Base-by-base conservation (phyloP, 805 yeast genomes). In the Candida vaughaniae region DNA sequence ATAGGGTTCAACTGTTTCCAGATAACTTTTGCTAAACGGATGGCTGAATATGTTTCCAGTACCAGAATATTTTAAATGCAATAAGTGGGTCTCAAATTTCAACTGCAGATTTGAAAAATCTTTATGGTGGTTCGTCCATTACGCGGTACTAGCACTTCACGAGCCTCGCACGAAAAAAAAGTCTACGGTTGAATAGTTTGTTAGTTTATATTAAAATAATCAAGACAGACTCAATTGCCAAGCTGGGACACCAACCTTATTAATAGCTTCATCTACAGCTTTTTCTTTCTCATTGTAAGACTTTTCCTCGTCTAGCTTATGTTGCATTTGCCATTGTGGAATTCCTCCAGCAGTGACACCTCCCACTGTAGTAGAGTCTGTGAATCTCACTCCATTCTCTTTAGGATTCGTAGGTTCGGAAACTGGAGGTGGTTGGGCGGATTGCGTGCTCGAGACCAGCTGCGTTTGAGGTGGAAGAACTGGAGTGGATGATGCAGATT, bases 321-420 rank as follows among this genome's bases (percentile, higher is more conserved):
- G 69, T 36, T 62, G 53, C 45, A 66, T 43, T 46, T 66, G 73
- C 74, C 74, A 69, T 37, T 60, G 66, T 15, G 74, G 73, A 25
- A 68, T 67, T 1, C 74, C 74, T 5, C 65, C 71, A 10, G 71
- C 66, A 6, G 58, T 49, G 6, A 62, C 56, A 26, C 53, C 52
- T 19, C 49, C 52, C 5, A 41, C 11, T 3, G 40, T 18, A 10
- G 47, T 33, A 16, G 45, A 29, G n/a, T 39, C 48, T 11, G 58
- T 37, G 17, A 45, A 42, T 19, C 46, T 35, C 2, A 45, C 46
- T 1, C 42, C 42, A 18, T 34, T 34, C 22, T 25, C 28, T 7
- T 20, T 20, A 7, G 23, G 10, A 20, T 20, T 6, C 6, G 9
- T 10, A n/a, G 37, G 23, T 6, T 34, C 33, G 18, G 42, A 33